A percentile compares a stretch with the other conserved stretches of the same genome.
Evolutionary conservation across 805 yeast species (phyloP).

Genomic region (Saccharomycodes ludwigii): DNA sequence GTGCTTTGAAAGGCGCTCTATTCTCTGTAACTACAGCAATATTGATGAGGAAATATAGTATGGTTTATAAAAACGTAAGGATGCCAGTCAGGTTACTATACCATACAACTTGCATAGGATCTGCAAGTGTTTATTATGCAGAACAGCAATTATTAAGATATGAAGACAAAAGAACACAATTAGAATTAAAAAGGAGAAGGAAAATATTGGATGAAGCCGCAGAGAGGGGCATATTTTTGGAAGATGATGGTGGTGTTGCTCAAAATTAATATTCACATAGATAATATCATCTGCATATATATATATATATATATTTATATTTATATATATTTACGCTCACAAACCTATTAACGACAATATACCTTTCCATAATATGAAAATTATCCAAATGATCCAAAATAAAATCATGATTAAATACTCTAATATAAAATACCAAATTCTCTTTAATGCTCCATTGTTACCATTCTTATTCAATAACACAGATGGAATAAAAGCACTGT

Average conservation of each 20-base stretch:
- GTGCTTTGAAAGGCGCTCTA: constrained; percentile 30
- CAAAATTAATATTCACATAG: not conserved
- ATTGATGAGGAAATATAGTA: constrained; percentile 23
- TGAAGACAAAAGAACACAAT: constrained; percentile 23
- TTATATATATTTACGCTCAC: constrained; percentile 1
- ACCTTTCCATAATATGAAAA: constrained; percentile 14
- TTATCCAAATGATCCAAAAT: constrained; percentile 21
- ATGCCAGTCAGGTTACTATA: constrained; percentile 29
- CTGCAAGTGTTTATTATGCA: constrained; percentile 30
- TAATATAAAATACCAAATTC: constrained; percentile 14
- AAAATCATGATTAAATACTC: constrained; percentile 18
- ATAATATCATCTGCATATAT: not conserved
- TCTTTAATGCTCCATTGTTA: constrained; percentile 6
- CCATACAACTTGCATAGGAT: constrained; percentile 29
- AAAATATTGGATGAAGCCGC: constrained; percentile 31
- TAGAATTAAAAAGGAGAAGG: constrained; percentile 25
- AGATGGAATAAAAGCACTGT: no score
- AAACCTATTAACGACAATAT: constrained; percentile 6
- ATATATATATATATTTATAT: not conserved
- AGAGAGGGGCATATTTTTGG: constrained; percentile 31
- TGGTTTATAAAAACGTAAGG: constrained; percentile 27
- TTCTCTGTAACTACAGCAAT: constrained; percentile 25
- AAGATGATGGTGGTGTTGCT: constrained; percentile 20
- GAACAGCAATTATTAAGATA: constrained; percentile 28
- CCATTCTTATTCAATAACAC: not conserved